Conservation (phyloP, 495 filamentous ascomycete species). For the Penicillium herquei region DNA sequence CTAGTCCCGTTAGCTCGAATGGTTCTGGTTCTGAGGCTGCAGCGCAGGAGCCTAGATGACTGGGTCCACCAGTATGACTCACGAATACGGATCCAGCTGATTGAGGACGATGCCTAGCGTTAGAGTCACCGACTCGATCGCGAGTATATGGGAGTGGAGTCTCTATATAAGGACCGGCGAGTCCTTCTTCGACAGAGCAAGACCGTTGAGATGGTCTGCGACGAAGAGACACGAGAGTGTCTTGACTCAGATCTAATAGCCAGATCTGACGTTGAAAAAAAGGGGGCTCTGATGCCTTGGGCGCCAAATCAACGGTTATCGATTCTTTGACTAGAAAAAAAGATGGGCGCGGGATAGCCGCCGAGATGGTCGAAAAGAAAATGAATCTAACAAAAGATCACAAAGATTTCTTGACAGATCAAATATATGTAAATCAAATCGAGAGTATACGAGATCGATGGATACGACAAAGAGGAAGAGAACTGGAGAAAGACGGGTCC, state of each 20-base stretch:
- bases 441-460: not conserved
- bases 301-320: not conserved
- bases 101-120: conserved; percentile 22
- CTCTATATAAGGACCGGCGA: conserved; percentile 2
- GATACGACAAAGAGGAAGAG: not conserved
- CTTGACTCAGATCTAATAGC: not conserved
- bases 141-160: not conserved
- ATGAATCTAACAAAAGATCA: not conserved
- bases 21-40: not conserved
- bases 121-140: conserved; percentile 18
- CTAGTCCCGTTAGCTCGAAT: not conserved
- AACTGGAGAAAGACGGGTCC: conserved; percentile 10
- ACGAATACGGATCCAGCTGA: conserved; percentile 12
- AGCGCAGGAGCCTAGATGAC: not conserved
- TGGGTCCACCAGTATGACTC: conserved; percentile 2
- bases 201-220: not conserved
- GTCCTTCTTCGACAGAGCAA: conserved; percentile 4
- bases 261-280: not conserved
- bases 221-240: not conserved
- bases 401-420: not conserved
- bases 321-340: not conserved
- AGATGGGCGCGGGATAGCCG: no score
- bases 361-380: not conserved
- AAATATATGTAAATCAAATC: not conserved
- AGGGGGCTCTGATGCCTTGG: not conserved